These are phyloP conservation scores for Fusarium buharicum DNA, from an alignment of 2,329 filamentous ascomycete genomes.

Conservation along the genomic window DNA sequence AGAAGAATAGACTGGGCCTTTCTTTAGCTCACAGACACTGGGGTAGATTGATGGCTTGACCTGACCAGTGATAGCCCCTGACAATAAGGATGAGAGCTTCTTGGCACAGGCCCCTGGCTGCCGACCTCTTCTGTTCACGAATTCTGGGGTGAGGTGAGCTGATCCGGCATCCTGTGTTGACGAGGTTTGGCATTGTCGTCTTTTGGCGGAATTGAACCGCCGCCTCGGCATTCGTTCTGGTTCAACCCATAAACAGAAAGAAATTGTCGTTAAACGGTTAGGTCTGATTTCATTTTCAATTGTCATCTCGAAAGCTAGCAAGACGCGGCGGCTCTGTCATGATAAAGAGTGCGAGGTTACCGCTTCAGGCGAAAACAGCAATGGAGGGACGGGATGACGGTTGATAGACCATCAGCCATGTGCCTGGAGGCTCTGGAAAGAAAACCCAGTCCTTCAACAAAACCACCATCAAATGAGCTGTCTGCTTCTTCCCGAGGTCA, in stretches of 20 bases:
- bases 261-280: constrained; percentile 2
- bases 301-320: constrained; percentile 20
- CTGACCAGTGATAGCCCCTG: constrained; percentile 26
- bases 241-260: background rate
- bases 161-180: constrained; percentile 23
- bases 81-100: constrained; percentile 18
- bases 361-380: constrained; percentile 10
- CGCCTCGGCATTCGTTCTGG: background rate
- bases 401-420: constrained; percentile 26
- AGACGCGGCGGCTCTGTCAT: constrained; percentile 15
- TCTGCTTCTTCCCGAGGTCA: constrained; percentile 30
- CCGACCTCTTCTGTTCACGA: constrained; percentile 23
- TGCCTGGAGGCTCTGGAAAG: constrained; percentile 17
- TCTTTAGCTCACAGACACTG: constrained; percentile 22
- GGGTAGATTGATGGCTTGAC: constrained; percentile 22
- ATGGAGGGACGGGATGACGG: constrained; percentile 32
- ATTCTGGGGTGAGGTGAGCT: constrained; percentile 39
- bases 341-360: constrained; percentile 1
- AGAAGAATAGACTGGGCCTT: constrained; percentile 29
- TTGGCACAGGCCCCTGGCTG: constrained; percentile 31
- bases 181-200: constrained; percentile 17
- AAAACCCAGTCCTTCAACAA: constrained; percentile 4
- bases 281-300: background rate
- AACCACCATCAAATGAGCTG: constrained; percentile 19
- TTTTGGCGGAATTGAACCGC: constrained; percentile 21